Evolutionary conservation across 2,329 filamentous ascomycete genomes (phyloP), one percentile per base, ranked within the genome.

Genomic region (Penicillium aurantiogriseum): DNA sequence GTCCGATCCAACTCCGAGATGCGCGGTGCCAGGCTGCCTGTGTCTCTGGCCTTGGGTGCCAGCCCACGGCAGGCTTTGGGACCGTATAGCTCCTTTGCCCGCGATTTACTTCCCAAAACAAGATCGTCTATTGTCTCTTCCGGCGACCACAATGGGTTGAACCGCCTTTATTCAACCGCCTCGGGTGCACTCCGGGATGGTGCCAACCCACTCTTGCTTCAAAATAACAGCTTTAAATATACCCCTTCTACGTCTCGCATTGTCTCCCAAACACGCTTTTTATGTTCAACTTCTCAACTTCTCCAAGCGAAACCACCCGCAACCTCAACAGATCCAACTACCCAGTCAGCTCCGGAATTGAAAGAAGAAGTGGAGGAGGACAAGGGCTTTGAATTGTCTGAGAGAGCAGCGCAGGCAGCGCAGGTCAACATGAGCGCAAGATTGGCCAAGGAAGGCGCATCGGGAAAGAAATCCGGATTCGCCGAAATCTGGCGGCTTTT

Each of bases 341-440:
- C 73, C 56, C 71, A 74, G 58, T 67, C 72, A 46, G 65, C 69
- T 11, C 69, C 74, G 46, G 68, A 73, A 49, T 75, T 79, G 60
- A 33, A 19, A 35, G 75, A 81, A 58, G 73, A 77, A 49, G 76
- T 82, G 57, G 84, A 85, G 45, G 79, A 85, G 53, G 83, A 88
- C 31, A 76, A 80, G 57, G 85, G 81, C 23, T 91, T 92, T 71
- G 83, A 82, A 62, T 81, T 85, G 66, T 92, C 90, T 57, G 93
- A 96, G 72, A 93, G 88, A 74, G 94, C 92, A 35, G 85, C 88
- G 13, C 87, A 91, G 68, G 94, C 92, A 11, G 89, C 92, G 2
- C 89, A 97, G 70, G 82, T 99, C 66, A 96, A 99, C 72, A 80
- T 97, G 67, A 88, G 88, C 62, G 94, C 94, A 15, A 90, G 90